A percentile compares a stretch with the other conserved stretches of the same genome.
Conservation (phyloP, 306 rosid species). For the Fragaria ananassa region DNA sequence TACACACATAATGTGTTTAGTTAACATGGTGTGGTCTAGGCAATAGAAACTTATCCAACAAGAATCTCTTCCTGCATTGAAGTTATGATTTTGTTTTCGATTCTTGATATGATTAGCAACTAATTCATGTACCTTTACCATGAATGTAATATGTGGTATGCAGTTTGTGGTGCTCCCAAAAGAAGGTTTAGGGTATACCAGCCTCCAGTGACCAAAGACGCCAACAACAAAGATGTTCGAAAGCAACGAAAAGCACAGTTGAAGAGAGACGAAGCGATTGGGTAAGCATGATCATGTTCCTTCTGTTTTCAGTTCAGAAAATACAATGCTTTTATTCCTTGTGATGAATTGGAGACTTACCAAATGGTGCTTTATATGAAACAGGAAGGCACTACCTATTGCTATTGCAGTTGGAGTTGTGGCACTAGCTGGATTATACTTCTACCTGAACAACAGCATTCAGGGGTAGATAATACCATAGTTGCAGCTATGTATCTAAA, state of each 20-base stretch:
- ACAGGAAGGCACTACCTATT: slow-evolving; percentile 74
- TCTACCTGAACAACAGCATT: slow-evolving; percentile 54
- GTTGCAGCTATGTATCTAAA: background rate
- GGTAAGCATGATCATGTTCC: slow-evolving; percentile 37
- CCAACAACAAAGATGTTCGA: slow-evolving; percentile 47
- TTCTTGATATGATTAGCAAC: background rate
- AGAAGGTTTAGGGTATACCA: slow-evolving; percentile 69
- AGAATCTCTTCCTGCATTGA: background rate
- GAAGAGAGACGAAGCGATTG: slow-evolving; percentile 69
- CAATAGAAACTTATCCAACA: background rate
- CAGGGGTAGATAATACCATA: slow-evolving; percentile 23
- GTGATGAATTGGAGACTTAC: slow-evolving; percentile 1
- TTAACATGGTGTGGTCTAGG: background rate
- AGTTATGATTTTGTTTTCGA: background rate
- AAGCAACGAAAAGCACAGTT: slow-evolving; percentile 68
- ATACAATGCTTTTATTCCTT: background rate
- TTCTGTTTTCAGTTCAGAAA: background rate
- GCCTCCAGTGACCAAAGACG: slow-evolving; percentile 54
- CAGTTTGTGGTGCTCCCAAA: slow-evolving; percentile 98
- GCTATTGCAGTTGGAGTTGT: slow-evolving; percentile 66
- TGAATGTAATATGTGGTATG: background rate
- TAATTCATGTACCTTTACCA: background rate
- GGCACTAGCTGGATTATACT: slow-evolving; percentile 74
- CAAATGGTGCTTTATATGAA: slow-evolving; percentile 4
- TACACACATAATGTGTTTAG: background rate